Evolutionary conservation across 1,139 yeast genomes (phyloP).

Genomic region (Magnusiomyces tetraspermus): DNA sequence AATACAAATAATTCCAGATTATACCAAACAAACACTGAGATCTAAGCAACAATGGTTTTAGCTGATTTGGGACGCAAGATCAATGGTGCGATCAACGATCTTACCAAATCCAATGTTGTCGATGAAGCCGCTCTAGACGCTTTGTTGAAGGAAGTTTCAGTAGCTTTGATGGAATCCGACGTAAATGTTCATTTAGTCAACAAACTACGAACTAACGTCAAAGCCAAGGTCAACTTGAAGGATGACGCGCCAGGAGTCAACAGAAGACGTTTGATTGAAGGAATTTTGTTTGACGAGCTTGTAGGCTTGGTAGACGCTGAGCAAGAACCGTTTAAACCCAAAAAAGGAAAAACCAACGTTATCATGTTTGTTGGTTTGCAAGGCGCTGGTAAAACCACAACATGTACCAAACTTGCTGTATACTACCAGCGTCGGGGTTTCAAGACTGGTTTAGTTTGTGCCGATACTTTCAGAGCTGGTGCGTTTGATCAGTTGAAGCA

Average conservation of each 20-base stretch:
- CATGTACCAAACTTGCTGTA: slow-evolving; percentile 93
- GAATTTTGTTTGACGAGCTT: slow-evolving; percentile 87
- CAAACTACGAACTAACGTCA: slow-evolving; percentile 64
- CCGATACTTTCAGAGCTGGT: slow-evolving; percentile 98
- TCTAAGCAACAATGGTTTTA: slow-evolving; percentile 55
- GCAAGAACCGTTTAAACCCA: slow-evolving; percentile 66
- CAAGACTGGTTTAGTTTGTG: slow-evolving; percentile 94
- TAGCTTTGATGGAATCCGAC: slow-evolving; percentile 84
- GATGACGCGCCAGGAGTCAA: slow-evolving; percentile 44
- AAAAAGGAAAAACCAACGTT: slow-evolving; percentile 61
- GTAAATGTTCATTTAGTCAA: slow-evolving; percentile 83
- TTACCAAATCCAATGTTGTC: slow-evolving; percentile 53
- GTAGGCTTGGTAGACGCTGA: slow-evolving; percentile 68
- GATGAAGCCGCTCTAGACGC: slow-evolving; percentile 53
- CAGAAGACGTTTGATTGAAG: slow-evolving; percentile 72
- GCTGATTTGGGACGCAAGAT: slow-evolving; percentile 90
- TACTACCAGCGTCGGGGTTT: slow-evolving; percentile 89
- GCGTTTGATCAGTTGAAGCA: slow-evolving; percentile 98
- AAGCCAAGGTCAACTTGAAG: slow-evolving; percentile 44
- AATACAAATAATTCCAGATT: too few relatives aligned
- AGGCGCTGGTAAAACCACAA: slow-evolving; percentile 97
- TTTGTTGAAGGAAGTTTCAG: slow-evolving; percentile 79
- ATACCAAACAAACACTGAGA: background rate
- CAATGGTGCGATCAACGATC: slow-evolving; percentile 61
- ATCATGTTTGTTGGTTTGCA: slow-evolving; percentile 98